Base-by-base conservation (phyloP, 352 stramenopile genomes). In the Phytopythium helicoides region DNA sequence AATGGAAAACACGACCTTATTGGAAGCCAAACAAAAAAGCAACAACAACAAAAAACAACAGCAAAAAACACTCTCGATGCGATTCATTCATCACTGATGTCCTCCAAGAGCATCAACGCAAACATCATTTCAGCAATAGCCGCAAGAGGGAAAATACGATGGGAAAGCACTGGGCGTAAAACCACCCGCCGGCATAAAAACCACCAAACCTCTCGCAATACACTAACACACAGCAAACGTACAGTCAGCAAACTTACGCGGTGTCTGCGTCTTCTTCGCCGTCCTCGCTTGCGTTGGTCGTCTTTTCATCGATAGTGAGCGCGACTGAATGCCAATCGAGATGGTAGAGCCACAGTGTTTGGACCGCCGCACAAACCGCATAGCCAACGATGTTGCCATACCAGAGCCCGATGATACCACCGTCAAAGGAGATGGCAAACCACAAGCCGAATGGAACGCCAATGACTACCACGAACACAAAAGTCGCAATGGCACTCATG, bases 391-490 rank as follows among this genome's bases (percentile, higher is more conserved):
- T 47, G 25, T 47, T 57, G 8, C 61, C 61, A 12, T 56, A 31
- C 61, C 61, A 68, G 11, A 64, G 51, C 12, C 61, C 61, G 16
- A 64, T 47, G 37, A 68, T 56, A 18, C 61, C 61, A 21, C 50
- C 45, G 25, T 52, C 34, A 4, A 55, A 18, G 12, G 26, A 28
- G 18, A 65, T 39, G 8, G 61, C 61, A 26, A 64, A 54, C 37
- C 34, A 44, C 11, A 65, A 7, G 18, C 61, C 61, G 9, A 65
- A 35, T 0, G 61, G 60, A 2, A 68, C 36, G 18, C 60, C 60
- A 16, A 68, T 15, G 6, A 54, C 37, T 6, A 61, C 10, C 16
- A 41, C 7, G 18, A 6, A 42, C 39, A 45, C 53, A n/a, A 55
- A 54, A 19, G 21, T 35, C 14, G 37, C 26, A 9, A 54, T 5